Base-by-base conservation (phyloP, 345 rosid species). In the Psidium guajava region DNA sequence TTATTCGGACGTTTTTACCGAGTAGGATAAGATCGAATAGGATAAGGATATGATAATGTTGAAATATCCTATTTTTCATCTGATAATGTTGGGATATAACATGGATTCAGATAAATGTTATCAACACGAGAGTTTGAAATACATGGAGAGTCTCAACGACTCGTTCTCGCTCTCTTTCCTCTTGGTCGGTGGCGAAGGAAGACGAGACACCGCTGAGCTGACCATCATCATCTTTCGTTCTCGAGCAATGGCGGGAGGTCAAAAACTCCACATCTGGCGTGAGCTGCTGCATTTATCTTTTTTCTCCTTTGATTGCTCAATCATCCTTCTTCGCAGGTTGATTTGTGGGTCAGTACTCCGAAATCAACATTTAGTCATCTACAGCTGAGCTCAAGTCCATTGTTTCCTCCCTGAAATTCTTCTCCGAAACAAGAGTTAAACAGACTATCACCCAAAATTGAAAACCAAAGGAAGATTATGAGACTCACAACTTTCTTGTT, bases 401-500 rank as follows among this genome's bases (percentile, higher is more conserved):
- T 56, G 13, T 56, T 88, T 4, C 51, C 28, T 50, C 82, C 3
- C 28, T 42, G 42, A 21, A 84, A 61, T 87, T 89, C 73, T 86
- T 86, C 82, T 85, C 85, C 6, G 77, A 82, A 54, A 22, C 8
- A 3, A 25, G 54, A 86, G 53, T 27, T 32, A 32, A 9, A 6
- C 49, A 54, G 28, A 74, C 21, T 24, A 10, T 25, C 82, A 5
- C 20, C 47, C 13, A 50, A 56, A 49, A 27, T 56, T 3, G 13
- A 74, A 18, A 82, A 5, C 6, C 28, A 83, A 83, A 44, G 14
- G n/a, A 82, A 86, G 54, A 44, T 40, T 28, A n/a, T 42, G 5
- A 57, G 54, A 89, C 93, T 95, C 94, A 87, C 88, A 57, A 87
- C 12, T 90, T 49, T 59, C 85, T 86, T 88, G 49, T 50, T 40